A percentile compares a stretch with the other conserved stretches of the same genome.
Conservation (phyloP, 495 filamentous ascomycete genomes). For the Neurospora sublineolata region DNA sequence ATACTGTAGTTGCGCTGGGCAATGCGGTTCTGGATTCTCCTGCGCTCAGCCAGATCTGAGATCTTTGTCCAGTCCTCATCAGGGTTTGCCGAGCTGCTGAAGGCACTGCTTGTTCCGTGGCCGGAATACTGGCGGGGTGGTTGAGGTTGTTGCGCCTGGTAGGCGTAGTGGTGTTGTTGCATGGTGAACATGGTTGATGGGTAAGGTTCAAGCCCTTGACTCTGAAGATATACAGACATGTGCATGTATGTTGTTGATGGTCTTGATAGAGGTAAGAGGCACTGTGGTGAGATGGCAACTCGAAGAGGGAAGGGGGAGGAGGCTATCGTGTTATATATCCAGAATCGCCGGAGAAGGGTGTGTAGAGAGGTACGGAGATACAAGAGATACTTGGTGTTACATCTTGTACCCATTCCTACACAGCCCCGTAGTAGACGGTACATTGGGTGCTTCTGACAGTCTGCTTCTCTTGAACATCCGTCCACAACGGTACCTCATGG, state of each 20-base stretch:
- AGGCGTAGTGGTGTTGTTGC: constrained; percentile 33
- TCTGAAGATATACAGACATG: background rate
- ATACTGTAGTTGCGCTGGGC: constrained; percentile 96
- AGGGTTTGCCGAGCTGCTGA: constrained; percentile 90
- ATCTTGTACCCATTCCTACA: background rate
- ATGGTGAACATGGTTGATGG: constrained; percentile 31
- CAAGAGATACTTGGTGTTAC: background rate
- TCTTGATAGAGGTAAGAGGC: background rate
- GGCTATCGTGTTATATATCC: background rate
- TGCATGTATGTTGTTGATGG: background rate
- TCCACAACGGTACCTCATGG: background rate
- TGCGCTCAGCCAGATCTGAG: constrained; percentile 86
- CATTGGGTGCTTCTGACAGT: background rate
- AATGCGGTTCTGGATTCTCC: constrained; percentile 94
- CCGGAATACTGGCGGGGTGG: constrained; percentile 46
- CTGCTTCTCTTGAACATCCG: background rate
- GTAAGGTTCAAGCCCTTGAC: background rate
- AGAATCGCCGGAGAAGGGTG: background rate
- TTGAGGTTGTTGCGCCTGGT: constrained; percentile 24
- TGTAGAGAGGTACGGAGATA: background rate
- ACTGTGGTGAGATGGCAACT: background rate
- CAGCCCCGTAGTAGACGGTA: background rate
- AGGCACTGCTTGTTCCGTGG: constrained; percentile 84
- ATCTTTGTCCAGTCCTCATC: constrained; percentile 99
- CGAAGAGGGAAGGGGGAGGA: background rate